Evolutionary conservation across 1,139 yeast species (phyloP).

Genomic region (Yamadazyma friedrichii): DNA sequence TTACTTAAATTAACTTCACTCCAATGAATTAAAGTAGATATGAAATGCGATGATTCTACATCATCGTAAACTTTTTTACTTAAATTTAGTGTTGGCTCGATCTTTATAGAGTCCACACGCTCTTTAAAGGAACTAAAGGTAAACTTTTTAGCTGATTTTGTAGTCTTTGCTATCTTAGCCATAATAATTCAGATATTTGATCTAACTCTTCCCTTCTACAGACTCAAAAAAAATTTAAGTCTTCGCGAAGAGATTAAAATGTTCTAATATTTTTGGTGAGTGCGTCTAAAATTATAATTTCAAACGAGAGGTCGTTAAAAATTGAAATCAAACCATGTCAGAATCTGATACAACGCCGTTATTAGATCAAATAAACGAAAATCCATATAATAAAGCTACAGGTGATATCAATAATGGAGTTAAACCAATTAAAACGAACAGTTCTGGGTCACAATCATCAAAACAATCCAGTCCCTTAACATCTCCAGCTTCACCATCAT

Average conservation of each 20-base stretch:
- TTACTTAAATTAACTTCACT: constrained; percentile 79
- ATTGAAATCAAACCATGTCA: neutral
- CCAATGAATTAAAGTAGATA: constrained; percentile 84
- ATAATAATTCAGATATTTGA: neutral
- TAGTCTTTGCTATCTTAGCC: constrained; percentile 23
- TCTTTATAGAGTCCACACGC: constrained; percentile 77
- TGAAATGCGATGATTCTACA: constrained; percentile 72
- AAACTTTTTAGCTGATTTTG: constrained; percentile 58
- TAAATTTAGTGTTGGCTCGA: constrained; percentile 75
- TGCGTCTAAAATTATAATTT: no score
- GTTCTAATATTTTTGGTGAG: no score
- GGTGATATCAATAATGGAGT: neutral
- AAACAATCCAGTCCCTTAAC: neutral
- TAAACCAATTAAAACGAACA: neutral
- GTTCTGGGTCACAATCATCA: neutral
- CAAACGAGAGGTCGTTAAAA: neutral
- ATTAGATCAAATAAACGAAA: constrained; percentile 9
- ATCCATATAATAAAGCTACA: constrained; percentile 6
- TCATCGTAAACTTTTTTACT: constrained; percentile 65
- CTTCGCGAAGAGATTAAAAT: constrained; percentile 5
- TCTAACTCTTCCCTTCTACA: neutral
- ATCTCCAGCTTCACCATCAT: neutral
- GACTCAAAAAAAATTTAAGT: constrained; percentile 2
- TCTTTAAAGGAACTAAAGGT: constrained; percentile 78
- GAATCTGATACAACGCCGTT: constrained; percentile 12